Base-by-base conservation (phyloP, 1,284 basidiomycete species). In the Apiotrichum gracile region DNA sequence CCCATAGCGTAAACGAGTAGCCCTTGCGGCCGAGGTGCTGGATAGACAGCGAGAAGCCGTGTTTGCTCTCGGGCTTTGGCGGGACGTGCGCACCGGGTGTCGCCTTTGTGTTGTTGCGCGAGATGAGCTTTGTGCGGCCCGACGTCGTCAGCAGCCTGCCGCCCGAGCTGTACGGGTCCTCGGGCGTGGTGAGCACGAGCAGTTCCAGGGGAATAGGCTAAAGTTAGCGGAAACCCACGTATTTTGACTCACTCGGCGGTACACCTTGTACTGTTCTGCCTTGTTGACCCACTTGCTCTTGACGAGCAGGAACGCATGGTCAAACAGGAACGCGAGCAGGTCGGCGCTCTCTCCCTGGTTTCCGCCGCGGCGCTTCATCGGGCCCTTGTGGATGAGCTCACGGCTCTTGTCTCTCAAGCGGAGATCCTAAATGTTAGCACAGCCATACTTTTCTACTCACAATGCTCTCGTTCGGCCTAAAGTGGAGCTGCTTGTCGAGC, bases 151-250 rank as follows among this genome's bases (percentile, higher is more conserved):
- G 59, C 54, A 31, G 31, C 31, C 16, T 31, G 9, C 73, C 75
- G 49, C 62, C 60, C 14, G 69, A 66, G 58, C 72, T 73, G 63
- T 73, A 74, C 43, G 73, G 64, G 43, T 92, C 90, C 59, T 92
- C 90, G 3, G 87, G 84, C 1, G 87, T 84, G 2, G 87, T 84
- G 52, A 97, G 82, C 47, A 89, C 82, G 17, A 99, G 82, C 1
- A 99, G 81, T 69, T 98, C 96, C 39, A 98, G 82, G 1, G 96
- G 96, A 62, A 98, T 97, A 1, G 96, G 96, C 88, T 41, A 22
- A 16, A 5, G 39, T 41, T 24, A 41, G 39, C 7, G 8, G 91
- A 25, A 63, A 24, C 35, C 19, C 19, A 8, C 33, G 43, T 29
- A 10, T 35, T 9, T 5, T 33, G 2, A 79, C 86, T 70, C 68